Evolutionary conservation across 208 protist genomes (phyloP), one percentile per base, ranked within the genome.

Genomic region (Wallacemonas collosoma): DNA sequence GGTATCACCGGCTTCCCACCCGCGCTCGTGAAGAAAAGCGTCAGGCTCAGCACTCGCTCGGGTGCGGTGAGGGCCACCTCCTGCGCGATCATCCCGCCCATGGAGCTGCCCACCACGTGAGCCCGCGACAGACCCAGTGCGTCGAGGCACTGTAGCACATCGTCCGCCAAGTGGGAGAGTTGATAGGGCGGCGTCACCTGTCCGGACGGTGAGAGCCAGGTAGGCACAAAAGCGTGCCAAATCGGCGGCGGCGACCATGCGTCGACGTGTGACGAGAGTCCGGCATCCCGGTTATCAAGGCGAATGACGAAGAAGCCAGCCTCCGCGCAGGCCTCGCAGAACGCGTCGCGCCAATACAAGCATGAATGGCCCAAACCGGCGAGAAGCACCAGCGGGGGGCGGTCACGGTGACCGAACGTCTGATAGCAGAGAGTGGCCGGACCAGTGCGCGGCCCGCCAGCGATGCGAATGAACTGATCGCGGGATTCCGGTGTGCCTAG

Each of bases 11-110:
- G 43, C 4, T n/a, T 4, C 4, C 60, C 60, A 35, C 60, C 60
- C 3, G 60, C 43, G 60, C 60, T 65, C 4, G 60, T 65, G 43
- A 65, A 65, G 60, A 65, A 48, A 14, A 65, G 60, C 40, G 60
- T 65, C 12, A 65, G 43, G 43, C 60, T 65, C 43, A 38, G 14
- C 40, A 65, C 40, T 5, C 60, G 60, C 57, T 57, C 40, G 57
- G 67, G 50, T 79, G 73, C 38, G 58, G 55, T 50, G 6, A 83
- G 68, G 4, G 78, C 71, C 72, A 87, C 70, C 7, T 73, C 40
- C 71, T 87, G 82, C 8, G 67, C 78, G 66, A 87, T 75, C 77
- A 82, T 80, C 5, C 74, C 82, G 47, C 82, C 82, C 78, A 87
- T 87, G 43, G 75, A 81, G 53, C 43, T 66, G 9, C 78, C 82